A percentile compares a stretch with the other conserved stretches of the same genome.
phyloP scores from a whole-genome alignment of 1,139 yeast genomes.

The Lodderomyces elongisporus region DNA sequence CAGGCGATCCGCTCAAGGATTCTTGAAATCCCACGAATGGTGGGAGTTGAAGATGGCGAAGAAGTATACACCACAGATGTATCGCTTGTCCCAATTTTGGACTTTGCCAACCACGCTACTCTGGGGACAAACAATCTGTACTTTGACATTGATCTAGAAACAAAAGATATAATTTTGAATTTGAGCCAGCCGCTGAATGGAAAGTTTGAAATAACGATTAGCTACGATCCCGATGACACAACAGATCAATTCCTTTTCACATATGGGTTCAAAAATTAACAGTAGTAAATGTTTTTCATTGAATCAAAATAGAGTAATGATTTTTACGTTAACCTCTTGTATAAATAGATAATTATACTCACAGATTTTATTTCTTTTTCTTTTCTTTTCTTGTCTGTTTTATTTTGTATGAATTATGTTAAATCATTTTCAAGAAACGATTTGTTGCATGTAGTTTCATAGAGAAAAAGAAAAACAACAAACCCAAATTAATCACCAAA shows the following conservation, averaged over 20 bases:
- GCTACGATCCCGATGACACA: slow-evolving; percentile 46
- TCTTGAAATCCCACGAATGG: slow-evolving; percentile 53
- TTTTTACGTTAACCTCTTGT: too few relatives aligned
- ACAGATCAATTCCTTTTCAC: slow-evolving; percentile 42
- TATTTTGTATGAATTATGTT: too few relatives aligned
- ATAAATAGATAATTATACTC: too few relatives aligned
- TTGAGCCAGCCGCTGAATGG: slow-evolving; percentile 18
- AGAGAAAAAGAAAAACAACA: too few relatives aligned
- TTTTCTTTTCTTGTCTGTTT: too few relatives aligned
- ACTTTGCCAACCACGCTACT: slow-evolving; percentile 58
- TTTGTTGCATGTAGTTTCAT: too few relatives aligned
- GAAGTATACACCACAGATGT: slow-evolving; percentile 45
- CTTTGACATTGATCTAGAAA: slow-evolving; percentile 54
- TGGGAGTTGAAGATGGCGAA: slow-evolving; percentile 11
- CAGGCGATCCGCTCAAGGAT: slow-evolving; percentile 55
- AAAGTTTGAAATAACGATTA: slow-evolving; percentile 33
- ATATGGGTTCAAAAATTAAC: slow-evolving; percentile 65
- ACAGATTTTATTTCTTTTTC: too few relatives aligned
- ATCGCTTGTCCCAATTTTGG: slow-evolving; percentile 61
- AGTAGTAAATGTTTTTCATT: too few relatives aligned
- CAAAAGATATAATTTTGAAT: slow-evolving; percentile 40
- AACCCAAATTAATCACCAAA: too few relatives aligned
- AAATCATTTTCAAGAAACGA: too few relatives aligned
- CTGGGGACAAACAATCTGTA: slow-evolving; percentile 37
- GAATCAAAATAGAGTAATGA: not conserved